Conservation (phyloP, 108 stramenopile genomes). For the Bacterosira constricta region DNA sequence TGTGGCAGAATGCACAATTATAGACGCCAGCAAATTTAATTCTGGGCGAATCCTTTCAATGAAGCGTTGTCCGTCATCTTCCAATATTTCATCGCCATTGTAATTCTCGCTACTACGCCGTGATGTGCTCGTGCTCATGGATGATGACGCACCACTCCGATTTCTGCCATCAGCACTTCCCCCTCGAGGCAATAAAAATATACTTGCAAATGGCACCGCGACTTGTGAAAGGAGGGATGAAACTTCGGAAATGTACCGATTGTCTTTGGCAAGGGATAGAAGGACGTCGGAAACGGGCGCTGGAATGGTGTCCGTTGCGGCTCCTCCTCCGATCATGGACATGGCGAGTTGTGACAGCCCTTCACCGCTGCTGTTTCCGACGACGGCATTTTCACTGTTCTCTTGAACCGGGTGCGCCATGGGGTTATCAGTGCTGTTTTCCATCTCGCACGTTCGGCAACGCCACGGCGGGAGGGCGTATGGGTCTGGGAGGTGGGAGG, state of each 20-base stretch:
- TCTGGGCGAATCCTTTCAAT: conserved; percentile 41
- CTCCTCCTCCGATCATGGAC: no score
- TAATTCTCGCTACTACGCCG: neutral
- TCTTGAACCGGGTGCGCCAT: no score
- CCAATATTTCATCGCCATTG: conserved; percentile 13
- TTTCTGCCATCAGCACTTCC: neutral
- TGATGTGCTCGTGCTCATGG: neutral
- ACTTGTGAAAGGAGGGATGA: conserved; percentile 17
- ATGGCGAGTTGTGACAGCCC: no score
- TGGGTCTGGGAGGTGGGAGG: no score
- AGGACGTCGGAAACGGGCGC: conserved; percentile 45
- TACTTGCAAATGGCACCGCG: conserved; percentile 22
- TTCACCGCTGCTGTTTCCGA: no score
- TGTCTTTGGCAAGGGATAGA: conserved; percentile 46
- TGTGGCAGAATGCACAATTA: conserved; percentile 35
- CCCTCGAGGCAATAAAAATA: neutral
- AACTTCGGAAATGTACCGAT: conserved; percentile 41
- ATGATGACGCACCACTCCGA: neutral
- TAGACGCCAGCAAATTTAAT: conserved; percentile 31
- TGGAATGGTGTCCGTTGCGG: no score
- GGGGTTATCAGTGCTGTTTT: no score
- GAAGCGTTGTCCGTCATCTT: conserved; percentile 23
- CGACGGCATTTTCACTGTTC: no score
- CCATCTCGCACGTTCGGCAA: no score
- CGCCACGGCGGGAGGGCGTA: no score